Conservation (phyloP, 805 yeast species). For the Ascoidea rubescens region DNA sequence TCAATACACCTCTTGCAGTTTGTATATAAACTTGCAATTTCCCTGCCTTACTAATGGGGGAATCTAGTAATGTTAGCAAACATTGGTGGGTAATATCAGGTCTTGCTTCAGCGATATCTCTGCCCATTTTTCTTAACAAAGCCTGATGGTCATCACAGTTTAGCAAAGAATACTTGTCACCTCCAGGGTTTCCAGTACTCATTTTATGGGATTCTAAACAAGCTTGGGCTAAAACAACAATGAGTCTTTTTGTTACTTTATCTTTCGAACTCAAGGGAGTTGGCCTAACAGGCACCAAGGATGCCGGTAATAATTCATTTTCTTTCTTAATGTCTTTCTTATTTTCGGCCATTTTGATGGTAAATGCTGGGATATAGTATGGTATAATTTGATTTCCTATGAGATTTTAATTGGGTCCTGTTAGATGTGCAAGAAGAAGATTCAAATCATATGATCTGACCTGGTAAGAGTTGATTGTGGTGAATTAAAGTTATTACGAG, state of each 20-base stretch:
- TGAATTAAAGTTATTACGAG: too few relatives aligned
- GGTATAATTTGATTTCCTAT: too few relatives aligned
- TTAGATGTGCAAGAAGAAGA: too few relatives aligned
- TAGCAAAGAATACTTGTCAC: conserved; percentile 83
- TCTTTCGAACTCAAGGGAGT: conserved; percentile 69
- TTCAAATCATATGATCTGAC: too few relatives aligned
- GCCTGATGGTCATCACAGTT: conserved; percentile 99
- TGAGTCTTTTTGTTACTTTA: conserved; percentile 71
- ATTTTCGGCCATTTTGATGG: conserved; percentile 16
- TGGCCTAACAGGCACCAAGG: conserved; percentile 82
- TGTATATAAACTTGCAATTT: conserved; percentile 91
- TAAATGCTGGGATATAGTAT: conserved; percentile 5
- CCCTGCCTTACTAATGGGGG: conserved; percentile 98
- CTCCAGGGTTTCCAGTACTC: conserved; percentile 62
- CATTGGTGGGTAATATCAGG: conserved; percentile 99
- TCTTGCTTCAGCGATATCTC: conserved; percentile 95
- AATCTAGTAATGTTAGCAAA: conserved; percentile 80
- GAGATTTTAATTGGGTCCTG: too few relatives aligned
- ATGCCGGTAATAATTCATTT: conserved; percentile 33
- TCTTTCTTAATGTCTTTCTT: conserved; percentile 12
- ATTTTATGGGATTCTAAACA: conserved; percentile 91
- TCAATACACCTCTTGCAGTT: conserved; percentile 86
- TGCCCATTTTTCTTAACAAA: conserved; percentile 82
- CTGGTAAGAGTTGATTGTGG: too few relatives aligned
- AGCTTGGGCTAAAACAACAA: conserved; percentile 93